Base-by-base conservation (phyloP, 805 yeast genomes). In the Yarrowia sp. region DNA sequence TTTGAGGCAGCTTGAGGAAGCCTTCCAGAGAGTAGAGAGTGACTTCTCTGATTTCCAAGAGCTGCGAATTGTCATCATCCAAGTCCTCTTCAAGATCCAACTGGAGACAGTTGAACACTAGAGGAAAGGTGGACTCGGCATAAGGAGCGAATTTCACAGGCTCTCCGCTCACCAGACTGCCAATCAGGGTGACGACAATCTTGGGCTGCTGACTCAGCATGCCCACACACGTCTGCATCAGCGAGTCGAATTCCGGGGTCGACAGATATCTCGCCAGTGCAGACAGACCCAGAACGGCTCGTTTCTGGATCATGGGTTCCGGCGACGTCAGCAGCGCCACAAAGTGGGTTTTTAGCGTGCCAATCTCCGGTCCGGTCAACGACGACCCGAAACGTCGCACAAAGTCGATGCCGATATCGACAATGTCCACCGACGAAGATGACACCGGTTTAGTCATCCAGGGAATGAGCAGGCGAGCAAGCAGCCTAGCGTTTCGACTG, bases 321-420 rank as follows among this genome's bases (percentile, higher is more conserved):
- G 45, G 31, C 13, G 78, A 79, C 15, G 41, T 39, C 1, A 82
- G 75, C 1, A 80, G 73, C 1, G 71, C 68, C 10, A 81, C 71
- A 48, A 84, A 74, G 7, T 72, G 68, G 3, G 61, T 47, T 48
- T 72, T 71, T 7, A 73, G 68, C 13, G 66, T 67, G 0, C 60
- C 68, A 10, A 80, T 65, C 63, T 84, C 84, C 0, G 69, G 71
- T 4, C 70, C 66, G 0, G 76, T 67, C 38, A 85, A 74, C 4
- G 75, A 75, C 15, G 74, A 69, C 3, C 87, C 86, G 66, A 85
- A 75, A 65, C 80, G 77, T 66, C 79, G 80, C 53, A 86, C 75
- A 44, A 87, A 68, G 69, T 86, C 90, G 22, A 82, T 78, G 48
- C 87, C 72, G 6, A 86, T 79, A 71, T 88, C 93, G 67, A 87